phyloP scores from a whole-genome alignment of 2,329 filamentous ascomycete genomes.

The Sclerotinia trifoliorum region DNA sequence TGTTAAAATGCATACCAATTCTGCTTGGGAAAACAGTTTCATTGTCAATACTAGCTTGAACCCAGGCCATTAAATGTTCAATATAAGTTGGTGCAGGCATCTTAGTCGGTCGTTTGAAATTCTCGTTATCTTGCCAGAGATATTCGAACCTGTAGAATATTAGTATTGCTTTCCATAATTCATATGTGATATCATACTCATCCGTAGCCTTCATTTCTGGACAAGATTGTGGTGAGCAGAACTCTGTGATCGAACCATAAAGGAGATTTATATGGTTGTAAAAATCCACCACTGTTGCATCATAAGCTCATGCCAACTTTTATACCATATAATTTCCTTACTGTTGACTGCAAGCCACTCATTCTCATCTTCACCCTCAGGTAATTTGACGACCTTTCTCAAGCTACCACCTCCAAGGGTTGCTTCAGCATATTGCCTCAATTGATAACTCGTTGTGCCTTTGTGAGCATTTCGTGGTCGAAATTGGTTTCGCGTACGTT shows the following conservation, averaged over 20 bases:
- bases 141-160: constrained; percentile 78
- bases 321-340: constrained; percentile 45
- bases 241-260: constrained; percentile 98
- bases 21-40: constrained; percentile 92
- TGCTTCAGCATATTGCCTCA: constrained; percentile 97
- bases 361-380: constrained; percentile 95
- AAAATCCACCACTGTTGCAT: constrained; percentile 86
- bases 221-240: constrained; percentile 95
- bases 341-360: constrained; percentile 98
- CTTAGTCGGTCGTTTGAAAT: constrained; percentile 94
- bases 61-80: constrained; percentile 96
- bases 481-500: constrained; percentile 86
- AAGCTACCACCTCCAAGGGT: constrained; percentile 92
- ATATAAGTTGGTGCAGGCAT: constrained; percentile 98
- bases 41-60: constrained; percentile 93
- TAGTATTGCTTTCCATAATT: constrained; percentile 13
- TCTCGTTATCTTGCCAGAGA: constrained; percentile 94
- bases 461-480: constrained; percentile 81
- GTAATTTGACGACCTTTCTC: constrained; percentile 93
- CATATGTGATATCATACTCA: constrained; percentile 61
- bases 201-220: constrained; percentile 99
- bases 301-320: constrained; percentile 35
- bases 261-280: constrained; percentile 99
- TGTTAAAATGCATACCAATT: constrained; percentile 58
- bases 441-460: constrained; percentile 86